Evolutionary conservation across 768 basidiomycete genomes (phyloP), one percentile per base, ranked within the genome.

Genomic region (Russula brevipes): DNA sequence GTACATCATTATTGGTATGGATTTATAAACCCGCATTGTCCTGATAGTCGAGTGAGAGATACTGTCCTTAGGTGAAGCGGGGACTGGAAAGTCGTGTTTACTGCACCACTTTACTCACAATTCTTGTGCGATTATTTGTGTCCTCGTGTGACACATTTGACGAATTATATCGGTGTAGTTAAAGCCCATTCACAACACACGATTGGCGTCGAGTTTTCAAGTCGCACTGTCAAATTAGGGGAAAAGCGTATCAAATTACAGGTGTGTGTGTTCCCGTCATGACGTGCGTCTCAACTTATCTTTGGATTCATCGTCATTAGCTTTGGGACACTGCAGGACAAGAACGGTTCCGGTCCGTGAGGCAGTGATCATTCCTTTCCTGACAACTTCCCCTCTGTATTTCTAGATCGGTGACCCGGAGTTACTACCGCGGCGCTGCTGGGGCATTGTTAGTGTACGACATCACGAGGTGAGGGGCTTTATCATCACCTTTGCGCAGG

Each of bases 261-360:
- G 85, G 94, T 94, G 51, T 66, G 82, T 70, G 52, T 66, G 82
- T 70, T 14, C 4, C 8, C 47, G 17, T 56, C 36, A 17, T 44
- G 24, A 11, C 24, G 5, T 19, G 9, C 24, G 51, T 46, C 39
- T 33, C 35, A 57, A 6, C 16, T 16, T 33, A 45, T 41, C 36
- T n/a, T 45, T n/a, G 54, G 45, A 24, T 14, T 62, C 30, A 59
- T 38, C 19, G 38, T 30, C 31, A 46, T 57, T 51, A 96, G 93
- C 77, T 96, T 51, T 98, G 96, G 95, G 95, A 97, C 73, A 95
- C 94, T 24, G 96, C 95, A 38, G 96, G 96, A 17, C 96, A 98
- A 76, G 95, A 97, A 75, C 82, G 95, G 66, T 95, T 96, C 73
- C 82, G 94, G 87, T 93, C 64, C 36, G 77, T 73, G 51, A 30